These are phyloP conservation scores for Coemansia nantahalensis DNA, from an alignment of 192 early-diverging fungal species.

Conservation along the genomic window DNA sequence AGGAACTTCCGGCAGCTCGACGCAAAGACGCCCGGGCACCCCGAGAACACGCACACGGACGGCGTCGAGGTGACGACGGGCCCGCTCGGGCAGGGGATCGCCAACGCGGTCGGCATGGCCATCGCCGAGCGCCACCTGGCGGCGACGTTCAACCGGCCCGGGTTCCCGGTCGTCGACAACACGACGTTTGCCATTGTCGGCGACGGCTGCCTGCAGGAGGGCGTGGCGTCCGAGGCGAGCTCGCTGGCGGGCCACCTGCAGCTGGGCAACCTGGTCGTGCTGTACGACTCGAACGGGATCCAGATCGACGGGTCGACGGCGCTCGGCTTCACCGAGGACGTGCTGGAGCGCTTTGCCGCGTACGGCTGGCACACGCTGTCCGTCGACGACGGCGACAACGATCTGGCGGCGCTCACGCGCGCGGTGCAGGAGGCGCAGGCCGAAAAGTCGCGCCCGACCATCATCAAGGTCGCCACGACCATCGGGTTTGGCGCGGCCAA, in stretches of 20 bases:
- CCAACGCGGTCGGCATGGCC: constrained; percentile 92
- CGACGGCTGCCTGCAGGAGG: constrained; percentile 98
- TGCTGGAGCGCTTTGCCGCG: constrained; percentile 79
- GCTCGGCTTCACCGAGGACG: constrained; percentile 91
- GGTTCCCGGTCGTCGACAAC: constrained; percentile 84
- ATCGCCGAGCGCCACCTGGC: constrained; percentile 83
- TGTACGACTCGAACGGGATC: constrained; percentile 98
- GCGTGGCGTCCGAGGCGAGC: constrained; percentile 87
- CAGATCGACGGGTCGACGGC: constrained; percentile 87
- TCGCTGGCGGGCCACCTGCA: constrained; percentile 91
- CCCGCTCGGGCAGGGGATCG: constrained; percentile 91
- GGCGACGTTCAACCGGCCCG: constrained; percentile 89
- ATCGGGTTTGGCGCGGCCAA: constrained; percentile 92
- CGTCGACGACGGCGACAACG: constrained; percentile 79
- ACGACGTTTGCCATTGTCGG: constrained; percentile 80
- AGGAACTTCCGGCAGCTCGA: constrained; percentile 84
- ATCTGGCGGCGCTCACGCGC: constrained; percentile 63
- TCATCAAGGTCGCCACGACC: constrained; percentile 88
- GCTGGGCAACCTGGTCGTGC: constrained; percentile 89
- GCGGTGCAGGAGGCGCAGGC: constrained; percentile 82
- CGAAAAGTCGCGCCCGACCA: constrained; percentile 75
- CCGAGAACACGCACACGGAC: constrained; percentile 80
- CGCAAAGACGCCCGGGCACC: constrained; percentile 93
- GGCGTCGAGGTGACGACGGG: constrained; percentile 98
- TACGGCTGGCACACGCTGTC: constrained; percentile 91